phyloP scores from a whole-genome alignment of 208 protist species.

The Crithidia bombi region DNA sequence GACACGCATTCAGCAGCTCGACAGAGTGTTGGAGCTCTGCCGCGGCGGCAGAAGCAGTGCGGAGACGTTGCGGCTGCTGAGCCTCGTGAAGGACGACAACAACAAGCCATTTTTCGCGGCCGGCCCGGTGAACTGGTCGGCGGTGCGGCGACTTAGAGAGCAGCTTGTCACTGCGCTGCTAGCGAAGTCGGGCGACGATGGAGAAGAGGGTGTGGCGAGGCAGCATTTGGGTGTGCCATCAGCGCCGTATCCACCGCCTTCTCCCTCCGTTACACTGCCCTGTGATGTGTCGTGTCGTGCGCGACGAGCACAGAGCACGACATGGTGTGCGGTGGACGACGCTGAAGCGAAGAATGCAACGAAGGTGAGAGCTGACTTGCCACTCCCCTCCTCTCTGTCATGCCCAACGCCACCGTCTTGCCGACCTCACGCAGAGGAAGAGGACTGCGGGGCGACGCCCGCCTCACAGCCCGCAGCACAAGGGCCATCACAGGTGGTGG shows the following conservation, averaged over 20 bases:
- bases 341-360: too few species aligned
- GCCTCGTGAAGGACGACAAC: constrained; percentile 1
- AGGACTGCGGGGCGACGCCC: too few species aligned
- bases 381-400: too few species aligned
- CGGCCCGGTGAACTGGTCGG: constrained; percentile 12
- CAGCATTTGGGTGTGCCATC: neutral
- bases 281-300: too few species aligned
- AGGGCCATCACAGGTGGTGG: neutral
- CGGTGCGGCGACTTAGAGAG: constrained; percentile 6
- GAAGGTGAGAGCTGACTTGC: too few species aligned
- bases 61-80: neutral
- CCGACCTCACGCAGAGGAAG: too few species aligned
- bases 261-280: too few species aligned
- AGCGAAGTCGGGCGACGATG: neutral
- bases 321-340: too few species aligned
- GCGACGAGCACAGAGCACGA: too few species aligned
- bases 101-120: neutral
- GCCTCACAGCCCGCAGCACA: neutral
- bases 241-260: too few species aligned
- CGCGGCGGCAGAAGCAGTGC: neutral
- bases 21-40: neutral
- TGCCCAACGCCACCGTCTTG: too few species aligned
- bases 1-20: constrained; percentile 16
- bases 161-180: constrained; percentile 3
- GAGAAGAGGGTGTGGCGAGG: neutral